Evolutionary conservation across 257 asterid genomes (phyloP), one percentile per base, ranked within the genome.

Genomic region (Solanum chilense): DNA sequence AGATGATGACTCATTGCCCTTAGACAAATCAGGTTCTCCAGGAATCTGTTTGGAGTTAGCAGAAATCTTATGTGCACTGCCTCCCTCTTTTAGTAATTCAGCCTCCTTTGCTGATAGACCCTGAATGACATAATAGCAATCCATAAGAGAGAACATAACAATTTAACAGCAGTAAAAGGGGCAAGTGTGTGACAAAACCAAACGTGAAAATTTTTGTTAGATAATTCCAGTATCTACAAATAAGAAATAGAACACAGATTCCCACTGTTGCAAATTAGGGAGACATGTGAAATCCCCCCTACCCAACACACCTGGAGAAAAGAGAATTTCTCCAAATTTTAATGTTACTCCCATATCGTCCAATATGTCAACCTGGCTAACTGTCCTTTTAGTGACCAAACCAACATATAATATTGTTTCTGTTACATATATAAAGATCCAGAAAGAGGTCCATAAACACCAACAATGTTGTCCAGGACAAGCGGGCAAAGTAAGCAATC

Each of bases 101-200:
- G 95, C 90, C 88, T 92, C 95, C 94, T 93, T 95, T 16, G 86
- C 39, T 81, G 96, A 91, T 86, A 94, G 88, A 89, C 94, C 93
- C 98, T 96, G 88, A 69, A 88, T 80, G 88, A 89, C 25, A 88
- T 86, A 85, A 87, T 21, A 78, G 74, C 68, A 52, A 87, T 86
- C 69, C 45, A 83, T 86, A 76, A 89, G 12, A 75, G 82, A 75
- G 12, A 39, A 39, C 33, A 23, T 37, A 74, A 21, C 15, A 39
- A 70, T 6, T 47, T 29, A 80, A 80, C 41, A 52, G 27, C 68
- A 80, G 84, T 27, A 80, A 80, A 80, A 80, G 20, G 62, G 69
- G 85, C 31, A 47, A 81, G 29, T 11, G 68, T 47, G 39, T 29
- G 44, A 18, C 69, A 49, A 18, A 80, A 49, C 42, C 68, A 47